These are phyloP conservation scores for Conoideocrella luteorostrata DNA, from an alignment of 2,329 filamentous ascomycete genomes.

Conservation along the genomic window DNA sequence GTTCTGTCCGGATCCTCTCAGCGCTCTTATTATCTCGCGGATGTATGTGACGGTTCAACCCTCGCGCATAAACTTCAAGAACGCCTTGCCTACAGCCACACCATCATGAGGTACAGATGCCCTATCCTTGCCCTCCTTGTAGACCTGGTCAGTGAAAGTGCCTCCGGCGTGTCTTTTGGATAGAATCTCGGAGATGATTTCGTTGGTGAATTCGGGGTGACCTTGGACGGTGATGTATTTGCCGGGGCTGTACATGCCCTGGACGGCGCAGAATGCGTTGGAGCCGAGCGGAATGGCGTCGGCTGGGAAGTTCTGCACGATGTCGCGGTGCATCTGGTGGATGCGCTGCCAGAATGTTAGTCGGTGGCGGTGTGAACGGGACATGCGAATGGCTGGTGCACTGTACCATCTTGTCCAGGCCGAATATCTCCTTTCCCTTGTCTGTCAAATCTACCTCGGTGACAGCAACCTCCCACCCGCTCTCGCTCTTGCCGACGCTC, in stretches of 20 bases:
- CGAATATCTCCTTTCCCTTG: conserved; percentile 33
- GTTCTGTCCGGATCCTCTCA: no score
- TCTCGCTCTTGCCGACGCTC: conserved; percentile 29
- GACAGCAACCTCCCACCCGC: conserved; percentile 40
- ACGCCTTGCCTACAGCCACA: conserved; percentile 63
- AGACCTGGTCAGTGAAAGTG: conserved; percentile 64
- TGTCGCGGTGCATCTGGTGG: conserved; percentile 43
- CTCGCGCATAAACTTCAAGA: conserved; percentile 70
- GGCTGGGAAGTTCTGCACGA: conserved; percentile 32
- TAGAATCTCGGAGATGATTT: conserved; percentile 32
- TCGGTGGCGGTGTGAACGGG: conserved; percentile 37
- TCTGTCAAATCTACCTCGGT: conserved; percentile 32
- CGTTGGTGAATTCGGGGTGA: conserved; percentile 39
- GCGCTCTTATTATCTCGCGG: no score
- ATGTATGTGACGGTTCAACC: no score
- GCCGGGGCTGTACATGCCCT: conserved; percentile 35
- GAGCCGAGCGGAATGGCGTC: conserved; percentile 34
- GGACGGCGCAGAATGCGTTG: conserved; percentile 34
- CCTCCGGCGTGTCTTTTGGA: conserved; percentile 55
- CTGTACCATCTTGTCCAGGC: conserved; percentile 26
- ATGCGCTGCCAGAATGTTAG: conserved; percentile 24
- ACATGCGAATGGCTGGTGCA: conserved; percentile 34
- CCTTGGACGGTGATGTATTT: conserved; percentile 37
- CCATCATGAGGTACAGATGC: conserved; percentile 70
- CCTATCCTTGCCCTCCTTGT: conserved; percentile 60